Base-by-base conservation (phyloP, 495 filamentous ascomycete genomes). In the Neurospora hispaniola region DNA sequence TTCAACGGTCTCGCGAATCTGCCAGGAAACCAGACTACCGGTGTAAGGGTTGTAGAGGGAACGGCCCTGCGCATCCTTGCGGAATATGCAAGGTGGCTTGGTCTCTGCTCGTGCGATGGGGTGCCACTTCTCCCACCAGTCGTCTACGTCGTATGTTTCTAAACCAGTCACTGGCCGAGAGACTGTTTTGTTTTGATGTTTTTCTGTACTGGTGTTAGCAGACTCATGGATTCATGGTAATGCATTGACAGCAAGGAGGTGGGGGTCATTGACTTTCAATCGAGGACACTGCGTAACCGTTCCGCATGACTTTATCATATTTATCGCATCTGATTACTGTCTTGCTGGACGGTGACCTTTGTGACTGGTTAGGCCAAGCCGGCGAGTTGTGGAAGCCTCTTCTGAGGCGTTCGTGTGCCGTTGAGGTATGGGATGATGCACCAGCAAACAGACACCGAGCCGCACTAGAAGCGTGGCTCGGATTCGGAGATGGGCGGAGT, bases 1-100 rank as follows among this genome's bases (percentile, higher is more conserved):
- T 11, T 82, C 75, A 44, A 91, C 80, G 16, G 86, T 84, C 76
- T 96, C 93, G 48, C 78, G 80, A 39, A 88, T 80, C 72, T 90
- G 87, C 75, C 83, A 82, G 38, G 80, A 86, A 73, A 78, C 81
- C 46, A 76, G 75, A 12, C 76, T 72, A 72, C 78, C 80, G 72
- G 80, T 80, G 76, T 81, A 88, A 0, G 76, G 80, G 76, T 90
- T 88, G 77, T 86, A 79, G 14, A 73, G 70, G 69, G 41, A 20
- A 12, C 70, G 23, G 7, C 54, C 11, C 31, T 27, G 5, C 8
- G 41, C 18, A 31, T 39, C 31, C 43, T 41, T 69, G 16, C 1
- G 11, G 48, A 66, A 38, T 66, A 38, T 7, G 6, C 27, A 8
- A 14, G 44, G 5, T 14, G 43, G 39, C 9, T 40, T 18, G 42